Evolutionary conservation across 352 stramenopile genomes (phyloP).

Genomic region (Phytophthora ohioensis): DNA sequence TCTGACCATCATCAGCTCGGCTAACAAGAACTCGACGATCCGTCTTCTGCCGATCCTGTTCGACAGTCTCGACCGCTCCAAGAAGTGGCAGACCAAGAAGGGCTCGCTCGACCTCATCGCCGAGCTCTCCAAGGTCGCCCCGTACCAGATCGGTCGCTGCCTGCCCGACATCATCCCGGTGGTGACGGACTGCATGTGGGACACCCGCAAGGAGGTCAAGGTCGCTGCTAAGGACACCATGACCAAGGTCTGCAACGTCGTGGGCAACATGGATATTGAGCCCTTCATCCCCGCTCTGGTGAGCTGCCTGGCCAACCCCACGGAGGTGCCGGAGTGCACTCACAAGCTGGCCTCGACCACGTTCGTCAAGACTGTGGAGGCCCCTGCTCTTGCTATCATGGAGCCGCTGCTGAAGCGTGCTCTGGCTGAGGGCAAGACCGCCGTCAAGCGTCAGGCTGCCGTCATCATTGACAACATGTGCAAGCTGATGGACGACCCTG

Average conservation of each 20-base stretch:
- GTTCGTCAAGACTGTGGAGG: conserved; percentile 99
- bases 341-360: conserved; percentile 99
- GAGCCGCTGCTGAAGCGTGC: conserved; percentile 97
- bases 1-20: conserved; percentile 81
- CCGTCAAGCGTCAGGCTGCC: conserved; percentile 97
- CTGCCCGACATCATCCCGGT: conserved; percentile 98
- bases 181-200: conserved; percentile 98
- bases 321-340: conserved; percentile 98
- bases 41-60: conserved; percentile 93
- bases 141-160: conserved; percentile 95
- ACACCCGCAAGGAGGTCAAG: conserved; percentile 99
- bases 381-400: conserved; percentile 96
- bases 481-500: conserved; percentile 98
- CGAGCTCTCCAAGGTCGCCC: conserved; percentile 92
- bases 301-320: conserved; percentile 96
- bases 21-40: conserved; percentile 91
- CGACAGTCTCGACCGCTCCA: conserved; percentile 77
- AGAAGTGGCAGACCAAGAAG: conserved; percentile 99
- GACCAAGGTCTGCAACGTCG: conserved; percentile 95
- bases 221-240: conserved; percentile 94
- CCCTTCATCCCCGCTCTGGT: conserved; percentile 98
- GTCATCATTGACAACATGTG: conserved; percentile 99
- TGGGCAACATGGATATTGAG: conserved; percentile 99
- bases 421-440: conserved; percentile 95
- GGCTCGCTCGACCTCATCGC: conserved; percentile 95